Percentiles rank a stretch among this genome's conserved stretches.
Evolutionary conservation across 1,284 basidiomycete genomes (phyloP).

Genomic region (Exobasidium rhododendri): DNA sequence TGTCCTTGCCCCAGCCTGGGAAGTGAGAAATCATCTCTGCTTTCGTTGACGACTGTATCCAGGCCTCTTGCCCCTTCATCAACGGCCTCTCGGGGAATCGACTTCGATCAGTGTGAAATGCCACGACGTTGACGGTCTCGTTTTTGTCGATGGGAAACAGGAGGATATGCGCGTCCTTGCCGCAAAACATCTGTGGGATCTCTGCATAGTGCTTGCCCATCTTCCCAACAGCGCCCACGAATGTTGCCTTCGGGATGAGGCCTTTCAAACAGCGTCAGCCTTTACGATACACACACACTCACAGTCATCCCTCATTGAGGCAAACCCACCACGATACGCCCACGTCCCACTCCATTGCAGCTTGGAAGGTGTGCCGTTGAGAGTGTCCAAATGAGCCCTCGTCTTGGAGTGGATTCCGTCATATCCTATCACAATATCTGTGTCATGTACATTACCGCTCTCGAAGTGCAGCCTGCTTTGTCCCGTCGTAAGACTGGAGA

Average conservation of each 20-base stretch:
- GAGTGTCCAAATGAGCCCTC: slow-evolving; percentile 25
- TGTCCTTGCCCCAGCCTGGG: slow-evolving; percentile 61
- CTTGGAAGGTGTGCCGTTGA: slow-evolving; percentile 33
- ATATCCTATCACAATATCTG: slow-evolving; percentile 47
- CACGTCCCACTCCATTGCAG: slow-evolving; percentile 43
- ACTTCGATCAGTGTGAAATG: slow-evolving; percentile 59
- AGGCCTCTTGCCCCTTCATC: slow-evolving; percentile 52
- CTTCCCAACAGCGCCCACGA: slow-evolving; percentile 27
- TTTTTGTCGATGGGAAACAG: slow-evolving; percentile 61
- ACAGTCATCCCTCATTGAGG: too few species aligned
- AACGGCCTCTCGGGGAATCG: slow-evolving; percentile 54
- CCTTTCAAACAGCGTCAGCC: too few species aligned
- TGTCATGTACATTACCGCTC: slow-evolving; percentile 22
- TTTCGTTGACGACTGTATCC: slow-evolving; percentile 59
- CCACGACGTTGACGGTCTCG: slow-evolving; percentile 62
- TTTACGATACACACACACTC: too few species aligned
- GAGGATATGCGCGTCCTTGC: slow-evolving; percentile 59
- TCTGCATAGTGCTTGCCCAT: slow-evolving; percentile 31
- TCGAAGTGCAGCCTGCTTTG: slow-evolving; percentile 18
- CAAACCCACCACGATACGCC: slow-evolving; percentile 39
- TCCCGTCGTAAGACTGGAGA: slow-evolving; percentile 7
- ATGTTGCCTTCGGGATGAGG: slow-evolving; percentile 38
- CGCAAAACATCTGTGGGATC: slow-evolving; percentile 32
- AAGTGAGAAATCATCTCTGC: slow-evolving; percentile 60
- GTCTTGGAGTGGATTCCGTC: slow-evolving; percentile 50